These are phyloP conservation scores for Cystobasidium pallidum DNA, from an alignment of 1,284 basidiomycete genomes.

Conservation along the genomic window DNA sequence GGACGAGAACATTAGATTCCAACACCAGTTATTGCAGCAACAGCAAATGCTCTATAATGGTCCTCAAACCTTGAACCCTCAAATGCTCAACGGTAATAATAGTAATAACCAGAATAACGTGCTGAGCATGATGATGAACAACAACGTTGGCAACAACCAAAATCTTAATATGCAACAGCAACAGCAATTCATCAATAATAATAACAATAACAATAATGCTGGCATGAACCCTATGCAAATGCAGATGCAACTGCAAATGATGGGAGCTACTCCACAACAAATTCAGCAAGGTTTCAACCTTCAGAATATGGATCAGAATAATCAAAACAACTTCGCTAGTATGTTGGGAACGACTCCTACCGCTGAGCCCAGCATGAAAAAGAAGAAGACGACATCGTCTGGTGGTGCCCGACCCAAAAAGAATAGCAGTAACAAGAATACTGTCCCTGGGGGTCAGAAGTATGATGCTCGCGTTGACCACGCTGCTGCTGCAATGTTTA, in stretches of 20 bases:
- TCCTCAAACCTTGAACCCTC: slow-evolving; percentile 2
- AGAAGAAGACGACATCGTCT: slow-evolving; percentile 10
- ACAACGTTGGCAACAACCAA: slow-evolving; percentile 1
- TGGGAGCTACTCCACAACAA: slow-evolving; percentile 2
- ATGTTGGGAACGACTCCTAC: slow-evolving; percentile 34
- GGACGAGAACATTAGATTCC: slow-evolving; percentile 29
- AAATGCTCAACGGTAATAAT: slow-evolving; percentile 3
- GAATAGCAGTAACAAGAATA: slow-evolving; percentile 5
- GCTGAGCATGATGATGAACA: slow-evolving; percentile 11
- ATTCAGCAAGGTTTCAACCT: slow-evolving; percentile 5
- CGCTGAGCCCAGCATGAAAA: slow-evolving; percentile 30
- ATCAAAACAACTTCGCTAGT: slow-evolving; percentile 19
- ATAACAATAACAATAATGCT: background rate
- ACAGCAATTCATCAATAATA: slow-evolving; percentile 9
- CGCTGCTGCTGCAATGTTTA: slow-evolving; percentile 42
- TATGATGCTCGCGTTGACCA: slow-evolving; percentile 27
- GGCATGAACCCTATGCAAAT: background rate
- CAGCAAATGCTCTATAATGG: slow-evolving; percentile 23
- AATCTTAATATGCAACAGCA: slow-evolving; percentile 6
- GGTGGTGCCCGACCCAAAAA: background rate
- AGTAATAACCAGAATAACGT: background rate
- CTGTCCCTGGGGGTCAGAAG: background rate
- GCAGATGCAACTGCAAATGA: slow-evolving; percentile 13
- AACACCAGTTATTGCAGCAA: slow-evolving; percentile 20
- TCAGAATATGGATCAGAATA: background rate